These are phyloP conservation scores for Aspergillus piperis DNA, from an alignment of 2,329 filamentous ascomycete genomes.

Conservation along the genomic window DNA sequence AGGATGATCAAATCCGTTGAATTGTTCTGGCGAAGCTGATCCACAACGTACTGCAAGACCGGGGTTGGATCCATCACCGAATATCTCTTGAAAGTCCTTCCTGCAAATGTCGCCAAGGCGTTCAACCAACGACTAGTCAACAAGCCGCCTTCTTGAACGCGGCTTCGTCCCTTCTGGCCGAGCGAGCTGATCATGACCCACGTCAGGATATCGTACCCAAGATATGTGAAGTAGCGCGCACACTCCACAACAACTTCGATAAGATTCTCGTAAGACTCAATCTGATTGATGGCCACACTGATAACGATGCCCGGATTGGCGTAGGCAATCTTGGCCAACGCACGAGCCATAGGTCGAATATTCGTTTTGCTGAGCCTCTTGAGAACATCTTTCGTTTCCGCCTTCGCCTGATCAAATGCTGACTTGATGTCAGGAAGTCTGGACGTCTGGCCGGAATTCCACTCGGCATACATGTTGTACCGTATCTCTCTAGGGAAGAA, in stretches of 20 bases:
- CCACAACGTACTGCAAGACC: constrained; percentile 83
- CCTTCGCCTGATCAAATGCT: constrained; percentile 73
- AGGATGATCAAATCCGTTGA: constrained; percentile 89
- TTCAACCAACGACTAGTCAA: constrained; percentile 91
- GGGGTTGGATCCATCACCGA: constrained; percentile 79
- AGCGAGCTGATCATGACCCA: constrained; percentile 84
- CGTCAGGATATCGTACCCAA: constrained; percentile 89
- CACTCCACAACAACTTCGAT: constrained; percentile 95
- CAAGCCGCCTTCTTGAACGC: constrained; percentile 65
- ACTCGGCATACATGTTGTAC: constrained; percentile 90
- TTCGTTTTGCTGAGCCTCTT: constrained; percentile 90
- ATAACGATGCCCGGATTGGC: constrained; percentile 91
- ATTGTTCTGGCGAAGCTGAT: constrained; percentile 79
- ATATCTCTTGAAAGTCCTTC: constrained; percentile 85
- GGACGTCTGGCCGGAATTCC: constrained; percentile 79
- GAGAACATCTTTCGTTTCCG: constrained; percentile 81
- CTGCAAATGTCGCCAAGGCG: constrained; percentile 85
- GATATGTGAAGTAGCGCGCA: constrained; percentile 85
- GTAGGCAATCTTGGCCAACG: constrained; percentile 87
- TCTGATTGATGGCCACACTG: constrained; percentile 81
- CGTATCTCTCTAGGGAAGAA: constrained; percentile 74
- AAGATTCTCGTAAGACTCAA: constrained; percentile 91
- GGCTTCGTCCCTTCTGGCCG: constrained; percentile 58
- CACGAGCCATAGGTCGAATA: constrained; percentile 79
- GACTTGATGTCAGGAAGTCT: constrained; percentile 73